Base-by-base conservation (phyloP, 257 asterid genomes). In the Verbena officinalis region DNA sequence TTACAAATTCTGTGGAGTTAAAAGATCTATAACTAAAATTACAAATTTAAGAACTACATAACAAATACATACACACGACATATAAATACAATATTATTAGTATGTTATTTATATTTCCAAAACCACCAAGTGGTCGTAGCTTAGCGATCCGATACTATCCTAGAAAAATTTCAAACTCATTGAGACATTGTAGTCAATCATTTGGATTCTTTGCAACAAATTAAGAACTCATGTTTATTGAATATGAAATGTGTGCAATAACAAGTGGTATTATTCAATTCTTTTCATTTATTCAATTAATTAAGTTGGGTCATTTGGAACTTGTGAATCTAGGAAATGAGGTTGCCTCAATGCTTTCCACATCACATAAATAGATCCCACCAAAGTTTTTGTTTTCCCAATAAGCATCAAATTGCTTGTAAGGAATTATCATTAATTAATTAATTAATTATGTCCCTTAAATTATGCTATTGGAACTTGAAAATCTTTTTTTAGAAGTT, bases 381-480 rank as follows among this genome's bases (percentile, higher is more conserved):
- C 33, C 33, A 27, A 27, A n/a, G 68, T 13, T 34, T 63, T 52
- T 8, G 12, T 49, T 19, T 50, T n/a, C 27, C 49, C 59, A 63
- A 63, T 36, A 49, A 63, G 69, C 45, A 50, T 64, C 69, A 33
- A 52, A 49, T 3, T 34, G 23, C 34, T 50, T 20, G 34, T 13
- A 64, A 49, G 50, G 51, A 49, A 20, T 49, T 57, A 63, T 17
- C n/a, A n/a, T n/a, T n/a, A 36, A 11, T 34, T 34, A 48, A 31
- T 46, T 62, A 62, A 27, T 27, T 30, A 62, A 5, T 62, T 45
- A n/a, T 44, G 67, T 62, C 57, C 31, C 27, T 16, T 16, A 48
- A 20, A 46, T 48, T 61, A 27, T 10, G 34, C 7, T 52, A 19
- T 59, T 59, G 65, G 65, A 65, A 52, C 62, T 64, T n/a, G 53